phyloP scores from a whole-genome alignment of 345 rosid genomes.

The Clausena lansium region DNA sequence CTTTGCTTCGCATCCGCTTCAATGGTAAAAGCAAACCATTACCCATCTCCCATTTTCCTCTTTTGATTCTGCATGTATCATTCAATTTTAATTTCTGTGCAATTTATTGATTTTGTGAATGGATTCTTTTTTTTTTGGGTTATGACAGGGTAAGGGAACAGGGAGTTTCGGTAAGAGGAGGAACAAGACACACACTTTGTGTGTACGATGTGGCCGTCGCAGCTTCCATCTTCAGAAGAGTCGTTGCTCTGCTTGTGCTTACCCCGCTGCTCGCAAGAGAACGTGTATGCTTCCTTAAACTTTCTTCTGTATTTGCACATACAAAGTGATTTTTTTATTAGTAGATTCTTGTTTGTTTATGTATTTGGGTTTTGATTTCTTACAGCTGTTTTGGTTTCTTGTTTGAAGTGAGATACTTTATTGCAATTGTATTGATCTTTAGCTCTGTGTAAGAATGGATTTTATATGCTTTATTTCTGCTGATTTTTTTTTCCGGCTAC shows the following conservation, averaged over 20 bases:
- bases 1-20: neutral
- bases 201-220: constrained; percentile 98
- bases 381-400: neutral
- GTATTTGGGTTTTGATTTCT: neutral
- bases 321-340: neutral
- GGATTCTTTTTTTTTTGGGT: neutral
- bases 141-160: constrained; percentile 83
- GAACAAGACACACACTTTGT: constrained; percentile 97
- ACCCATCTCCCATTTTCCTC: neutral
- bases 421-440: neutral
- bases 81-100: neutral
- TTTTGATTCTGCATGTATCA: neutral
- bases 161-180: constrained; percentile 99
- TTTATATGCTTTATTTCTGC: neutral
- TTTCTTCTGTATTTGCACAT: neutral
- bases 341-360: neutral
- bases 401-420: neutral
- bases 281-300: constrained; percentile 47
- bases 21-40: constrained; percentile 19
- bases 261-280: constrained; percentile 99
- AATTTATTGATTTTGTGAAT: neutral
- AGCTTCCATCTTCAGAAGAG: constrained; percentile 99
- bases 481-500: neutral
- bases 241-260: constrained; percentile 89
- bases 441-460: neutral